Evolutionary conservation across 2,329 filamentous ascomycete genomes (phyloP).

Genomic region (Clarireedia paspali): DNA sequence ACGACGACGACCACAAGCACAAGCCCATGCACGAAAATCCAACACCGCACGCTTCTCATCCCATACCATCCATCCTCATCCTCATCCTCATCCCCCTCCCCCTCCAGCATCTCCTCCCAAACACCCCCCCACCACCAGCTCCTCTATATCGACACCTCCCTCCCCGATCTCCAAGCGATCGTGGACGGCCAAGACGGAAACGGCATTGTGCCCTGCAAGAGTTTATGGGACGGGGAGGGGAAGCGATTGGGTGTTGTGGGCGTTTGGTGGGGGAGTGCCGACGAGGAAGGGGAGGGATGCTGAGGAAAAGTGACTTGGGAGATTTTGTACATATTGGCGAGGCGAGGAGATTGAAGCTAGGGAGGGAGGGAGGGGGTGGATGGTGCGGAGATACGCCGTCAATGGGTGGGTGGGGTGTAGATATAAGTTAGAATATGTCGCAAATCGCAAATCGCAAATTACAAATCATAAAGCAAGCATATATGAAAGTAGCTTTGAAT

Average conservation of each 20-base stretch:
- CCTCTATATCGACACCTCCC: neutral
- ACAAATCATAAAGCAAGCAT: too few relatives aligned
- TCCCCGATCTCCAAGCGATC: neutral
- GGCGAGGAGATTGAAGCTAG: too few relatives aligned
- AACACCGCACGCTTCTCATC: neutral
- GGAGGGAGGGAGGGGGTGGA: too few relatives aligned
- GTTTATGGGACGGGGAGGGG: conserved; percentile 35
- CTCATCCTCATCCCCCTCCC: neutral
- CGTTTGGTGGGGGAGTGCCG: neutral
- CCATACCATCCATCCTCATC: neutral
- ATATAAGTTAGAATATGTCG: too few relatives aligned
- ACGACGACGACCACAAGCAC: neutral
- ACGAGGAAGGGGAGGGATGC: neutral
- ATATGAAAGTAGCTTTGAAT: too few relatives aligned
- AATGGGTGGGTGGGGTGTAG: too few relatives aligned
- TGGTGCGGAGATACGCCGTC: too few relatives aligned
- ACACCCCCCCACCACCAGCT: neutral
- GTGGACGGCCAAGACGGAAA: neutral
- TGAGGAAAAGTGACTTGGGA: too few relatives aligned
- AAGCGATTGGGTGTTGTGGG: conserved; percentile 23
- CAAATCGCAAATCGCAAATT: too few relatives aligned
- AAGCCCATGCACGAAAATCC: too few relatives aligned
- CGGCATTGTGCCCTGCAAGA: conserved; percentile 35
- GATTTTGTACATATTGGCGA: too few relatives aligned
- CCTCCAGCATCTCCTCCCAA: neutral